Evolutionary conservation across 208 protist genomes (phyloP).

Genomic region (Acanthamoeba royreba): DNA sequence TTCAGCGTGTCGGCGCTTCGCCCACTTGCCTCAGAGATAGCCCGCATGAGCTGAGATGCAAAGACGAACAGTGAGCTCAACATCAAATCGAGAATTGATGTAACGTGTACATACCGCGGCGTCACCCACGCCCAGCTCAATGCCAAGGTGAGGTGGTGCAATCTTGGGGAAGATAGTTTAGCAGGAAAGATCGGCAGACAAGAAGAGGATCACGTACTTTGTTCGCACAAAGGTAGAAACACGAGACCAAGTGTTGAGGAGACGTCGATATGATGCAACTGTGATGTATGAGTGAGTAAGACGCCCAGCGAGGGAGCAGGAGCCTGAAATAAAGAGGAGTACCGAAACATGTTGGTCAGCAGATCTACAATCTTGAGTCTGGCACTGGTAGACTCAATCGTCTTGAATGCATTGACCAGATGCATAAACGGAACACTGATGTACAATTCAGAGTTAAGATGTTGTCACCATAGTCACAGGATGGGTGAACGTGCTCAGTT

Average conservation of each 20-base stretch:
- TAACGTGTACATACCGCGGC: not conserved
- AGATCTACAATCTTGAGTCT: not conserved
- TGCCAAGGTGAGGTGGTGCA: not conserved
- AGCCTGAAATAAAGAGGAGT: not conserved
- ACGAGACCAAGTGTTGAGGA: not conserved
- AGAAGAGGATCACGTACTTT: too few species aligned
- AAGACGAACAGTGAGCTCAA: too few species aligned
- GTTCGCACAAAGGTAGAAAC: conserved; percentile 16
- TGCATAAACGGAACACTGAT: conserved; percentile 32
- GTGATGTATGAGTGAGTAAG: not conserved
- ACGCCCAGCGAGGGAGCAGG: too few species aligned
- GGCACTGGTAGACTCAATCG: not conserved
- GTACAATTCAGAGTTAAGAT: not conserved
- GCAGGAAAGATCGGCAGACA: too few species aligned
- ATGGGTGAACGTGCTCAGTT: too few species aligned
- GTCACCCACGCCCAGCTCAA: conserved; percentile 28
- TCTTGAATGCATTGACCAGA: not conserved
- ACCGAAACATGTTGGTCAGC: conserved; percentile 18
- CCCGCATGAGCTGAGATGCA: not conserved
- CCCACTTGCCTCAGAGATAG: not conserved
- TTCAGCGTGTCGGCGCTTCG: not conserved
- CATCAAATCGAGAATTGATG: too few species aligned
- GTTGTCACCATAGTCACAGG: too few species aligned
- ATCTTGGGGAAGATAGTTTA: not conserved
- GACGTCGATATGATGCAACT: not conserved